Conservation (phyloP, 1,284 basidiomycete species). For the Xerocomus minutiporus region DNA sequence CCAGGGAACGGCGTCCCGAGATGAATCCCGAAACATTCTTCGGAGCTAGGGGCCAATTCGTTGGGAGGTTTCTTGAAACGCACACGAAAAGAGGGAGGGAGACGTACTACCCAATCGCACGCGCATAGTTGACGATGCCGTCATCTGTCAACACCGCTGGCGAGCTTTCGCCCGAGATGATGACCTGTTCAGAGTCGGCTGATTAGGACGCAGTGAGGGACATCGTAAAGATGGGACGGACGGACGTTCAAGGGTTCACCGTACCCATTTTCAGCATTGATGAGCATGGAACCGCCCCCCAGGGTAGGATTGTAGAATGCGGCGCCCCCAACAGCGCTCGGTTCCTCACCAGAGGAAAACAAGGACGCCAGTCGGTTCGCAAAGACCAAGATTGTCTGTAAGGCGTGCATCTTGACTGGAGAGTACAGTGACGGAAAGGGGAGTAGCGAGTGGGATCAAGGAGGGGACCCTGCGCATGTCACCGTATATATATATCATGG, state of each 20-base stretch:
- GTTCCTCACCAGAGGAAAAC: background rate
- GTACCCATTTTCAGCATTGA: constrained; percentile 40
- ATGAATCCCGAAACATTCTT: constrained; percentile 62
- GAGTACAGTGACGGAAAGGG: background rate
- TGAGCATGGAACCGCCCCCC: constrained; percentile 53
- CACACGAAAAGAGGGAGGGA: background rate
- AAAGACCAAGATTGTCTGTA: constrained; percentile 7
- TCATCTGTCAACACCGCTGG: constrained; percentile 49
- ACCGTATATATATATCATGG: constrained; percentile 1
- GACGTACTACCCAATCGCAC: constrained; percentile 56
- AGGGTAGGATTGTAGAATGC: constrained; percentile 43
- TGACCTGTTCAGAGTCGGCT: constrained; percentile 38
- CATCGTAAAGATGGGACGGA: background rate
- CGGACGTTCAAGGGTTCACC: constrained; percentile 62
- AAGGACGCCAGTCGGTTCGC: constrained; percentile 8
- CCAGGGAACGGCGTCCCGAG: constrained; percentile 55
- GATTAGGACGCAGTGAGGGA: background rate
- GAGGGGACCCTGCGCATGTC: background rate
- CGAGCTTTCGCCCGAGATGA: constrained; percentile 54
- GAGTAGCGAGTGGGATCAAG: background rate
- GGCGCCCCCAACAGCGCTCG: constrained; percentile 9
- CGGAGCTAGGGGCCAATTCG: constrained; percentile 40
- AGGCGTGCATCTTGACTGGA: constrained; percentile 7
- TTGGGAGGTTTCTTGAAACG: background rate
- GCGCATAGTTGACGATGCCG: constrained; percentile 57